phyloP scores from a whole-genome alignment of 192 early-diverging fungal genomes.

The Podila horticola region DNA sequence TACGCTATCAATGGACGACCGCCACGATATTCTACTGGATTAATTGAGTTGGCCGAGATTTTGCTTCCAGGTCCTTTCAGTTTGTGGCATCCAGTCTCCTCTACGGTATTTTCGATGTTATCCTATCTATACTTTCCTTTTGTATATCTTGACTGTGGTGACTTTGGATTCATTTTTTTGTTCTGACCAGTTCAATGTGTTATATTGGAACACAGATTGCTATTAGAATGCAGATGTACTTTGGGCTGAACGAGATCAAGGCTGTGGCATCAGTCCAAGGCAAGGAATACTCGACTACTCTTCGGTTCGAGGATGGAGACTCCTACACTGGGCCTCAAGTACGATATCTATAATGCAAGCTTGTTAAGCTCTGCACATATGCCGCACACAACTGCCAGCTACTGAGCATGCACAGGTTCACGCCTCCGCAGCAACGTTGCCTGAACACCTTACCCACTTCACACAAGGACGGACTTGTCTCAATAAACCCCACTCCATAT shows the following conservation, averaged over 20 bases:
- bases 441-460: neutral
- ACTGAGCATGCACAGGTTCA: too few species aligned
- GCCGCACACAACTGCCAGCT: too few species aligned
- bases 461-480: neutral
- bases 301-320: neutral
- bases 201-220: neutral
- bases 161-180: too few species aligned
- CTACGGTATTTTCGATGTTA: neutral
- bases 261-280: neutral
- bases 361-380: too few species aligned
- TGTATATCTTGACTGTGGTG: too few species aligned
- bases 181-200: too few species aligned
- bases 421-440: neutral
- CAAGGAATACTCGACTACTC: neutral
- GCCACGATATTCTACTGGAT: conserved; percentile 5
- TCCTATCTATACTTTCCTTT: too few species aligned
- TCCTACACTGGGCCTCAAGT: neutral
- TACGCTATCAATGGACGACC: conserved; percentile 2
- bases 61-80: conserved; percentile 2
- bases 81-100: neutral
- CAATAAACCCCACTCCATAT: conserved; percentile 5
- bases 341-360: conserved; percentile 6
- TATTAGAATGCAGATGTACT: neutral
- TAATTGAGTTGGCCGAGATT: neutral
- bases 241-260: conserved; percentile 7